Base-by-base conservation (phyloP, 163 green algal species). In the Scenedesmus sp. region DNA sequence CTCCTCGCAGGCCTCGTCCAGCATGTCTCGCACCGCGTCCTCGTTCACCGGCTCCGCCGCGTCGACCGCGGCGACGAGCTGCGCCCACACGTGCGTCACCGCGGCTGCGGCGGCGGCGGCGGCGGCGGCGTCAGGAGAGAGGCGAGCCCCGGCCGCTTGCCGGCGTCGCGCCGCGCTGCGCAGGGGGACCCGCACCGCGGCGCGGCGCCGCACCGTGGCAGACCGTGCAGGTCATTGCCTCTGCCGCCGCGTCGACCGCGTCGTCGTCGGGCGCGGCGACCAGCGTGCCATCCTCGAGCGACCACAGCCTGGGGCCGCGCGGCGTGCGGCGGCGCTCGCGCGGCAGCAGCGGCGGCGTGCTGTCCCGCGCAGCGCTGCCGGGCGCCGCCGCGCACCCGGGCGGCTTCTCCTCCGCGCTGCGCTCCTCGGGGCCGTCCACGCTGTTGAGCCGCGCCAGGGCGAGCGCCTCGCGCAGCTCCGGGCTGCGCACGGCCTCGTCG, bases 1-100 rank as follows among this genome's bases (percentile, higher is more conserved):
- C n/a, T n/a, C 57, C 9, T 77, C 69, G 45, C 69, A 77, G 11
- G 69, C 69, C 26, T 77, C 69, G 3, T 67, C 54, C 44, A 69
- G 45, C 69, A 77, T 67, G 54, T 67, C 53, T 22, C 39, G 24
- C 17, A 77, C 14, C 9, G 53, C 28, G 33, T 17, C 36, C 28
- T 77, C 69, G 34, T 58, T 67, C 15, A 77, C 22, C 26, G 69
- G 54, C 54, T 77, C 69, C 10, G 36, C 69, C 15, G 31, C 42
- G 69, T 77, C 18, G 24, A 77, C 48, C 3, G 69, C 31, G 4
- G 13, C 14, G 11, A 67, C 54, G n/a, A 77, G 34, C 22, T 77
- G 69, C 0, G 4, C 18, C 69, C 69, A 77, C n/a, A 77, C 53
- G 22, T 77, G 69, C 1, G 69, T 57, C 24, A 77, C 36, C 20